Percentiles rank a stretch among this genome's conserved stretches.
These are phyloP conservation scores for Clonostachys sp. DNA, from an alignment of 2,329 filamentous ascomycete species.

Conservation along the genomic window DNA sequence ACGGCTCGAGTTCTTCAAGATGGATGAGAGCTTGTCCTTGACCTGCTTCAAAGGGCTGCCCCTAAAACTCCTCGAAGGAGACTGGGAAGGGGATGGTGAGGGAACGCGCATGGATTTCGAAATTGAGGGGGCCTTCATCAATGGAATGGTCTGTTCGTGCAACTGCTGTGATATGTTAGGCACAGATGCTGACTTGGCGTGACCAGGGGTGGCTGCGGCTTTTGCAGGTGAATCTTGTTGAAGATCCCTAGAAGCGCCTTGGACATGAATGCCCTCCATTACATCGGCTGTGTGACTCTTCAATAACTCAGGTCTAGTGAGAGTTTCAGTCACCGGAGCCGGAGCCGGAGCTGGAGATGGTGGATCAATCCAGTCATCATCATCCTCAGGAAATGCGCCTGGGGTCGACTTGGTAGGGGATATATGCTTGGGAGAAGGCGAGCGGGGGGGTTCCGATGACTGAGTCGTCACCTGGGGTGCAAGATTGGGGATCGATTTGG, in stretches of 20 bases:
- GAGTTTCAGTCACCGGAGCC: slow-evolving; percentile 14
- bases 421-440: slow-evolving; percentile 17
- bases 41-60: slow-evolving; percentile 88
- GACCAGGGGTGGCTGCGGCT: slow-evolving; percentile 7
- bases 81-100: slow-evolving; percentile 46
- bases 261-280: slow-evolving; percentile 46
- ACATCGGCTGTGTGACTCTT: slow-evolving; percentile 60
- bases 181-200: slow-evolving; percentile 61
- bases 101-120: slow-evolving; percentile 37
- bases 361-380: slow-evolving; percentile 61
- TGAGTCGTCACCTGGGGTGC: slow-evolving; percentile 23
- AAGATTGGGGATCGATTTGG: slow-evolving; percentile 40
- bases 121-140: slow-evolving; percentile 58
- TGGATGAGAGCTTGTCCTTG: slow-evolving; percentile 88
- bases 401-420: slow-evolving; percentile 39
- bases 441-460: slow-evolving; percentile 16
- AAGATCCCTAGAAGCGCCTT: neutral
- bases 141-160: slow-evolving; percentile 15
- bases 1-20: slow-evolving; percentile 81
- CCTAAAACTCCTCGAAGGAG: slow-evolving; percentile 48
- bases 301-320: slow-evolving; percentile 40
- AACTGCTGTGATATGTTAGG: slow-evolving; percentile 16
- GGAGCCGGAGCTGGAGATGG: slow-evolving; percentile 21
- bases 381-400: slow-evolving; percentile 56
- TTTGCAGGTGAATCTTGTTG: slow-evolving; percentile 4